A percentile compares a stretch with the other conserved stretches of the same genome.
phyloP scores from a whole-genome alignment of 176 grass and related monocot species.

The Oryza punctata region DNA sequence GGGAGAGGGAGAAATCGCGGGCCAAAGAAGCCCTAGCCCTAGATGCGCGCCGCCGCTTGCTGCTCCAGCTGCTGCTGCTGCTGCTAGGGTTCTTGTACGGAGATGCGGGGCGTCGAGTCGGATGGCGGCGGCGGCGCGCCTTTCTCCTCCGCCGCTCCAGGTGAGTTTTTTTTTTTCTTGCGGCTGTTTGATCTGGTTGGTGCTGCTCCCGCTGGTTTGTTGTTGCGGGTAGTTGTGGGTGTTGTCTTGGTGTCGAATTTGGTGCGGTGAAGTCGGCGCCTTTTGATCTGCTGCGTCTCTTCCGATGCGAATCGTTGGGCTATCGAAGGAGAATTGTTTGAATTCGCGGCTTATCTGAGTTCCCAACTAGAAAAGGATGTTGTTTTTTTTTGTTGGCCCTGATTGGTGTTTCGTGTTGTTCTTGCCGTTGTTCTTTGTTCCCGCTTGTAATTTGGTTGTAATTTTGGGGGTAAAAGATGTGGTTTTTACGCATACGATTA shows the following conservation, averaged over 20 bases:
- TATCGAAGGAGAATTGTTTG: slow-evolving; percentile 22
- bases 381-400: background rate
- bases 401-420: background rate
- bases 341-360: background rate
- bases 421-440: no score
- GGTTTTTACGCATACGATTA: no score
- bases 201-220: background rate
- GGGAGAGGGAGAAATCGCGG: background rate
- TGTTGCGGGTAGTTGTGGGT: background rate
- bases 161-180: slow-evolving; percentile 34
- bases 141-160: slow-evolving; percentile 26
- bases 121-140: slow-evolving; percentile 29
- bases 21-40: slow-evolving; percentile 35
- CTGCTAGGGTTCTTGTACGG: background rate
- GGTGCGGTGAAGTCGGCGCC: slow-evolving; percentile 14
- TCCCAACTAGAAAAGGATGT: background rate
- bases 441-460: no score
- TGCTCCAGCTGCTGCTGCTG: background rate
- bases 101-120: slow-evolving; percentile 43
- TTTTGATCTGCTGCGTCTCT: slow-evolving; percentile 5
- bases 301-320: slow-evolving; percentile 22
- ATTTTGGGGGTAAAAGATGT: no score
- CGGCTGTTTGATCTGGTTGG: slow-evolving; percentile 25
- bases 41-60: background rate
- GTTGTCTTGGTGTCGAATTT: slow-evolving; percentile 33